These are phyloP conservation scores for Entophlyctis helioformis DNA, from an alignment of 192 early-diverging fungal genomes.

Conservation along the genomic window DNA sequence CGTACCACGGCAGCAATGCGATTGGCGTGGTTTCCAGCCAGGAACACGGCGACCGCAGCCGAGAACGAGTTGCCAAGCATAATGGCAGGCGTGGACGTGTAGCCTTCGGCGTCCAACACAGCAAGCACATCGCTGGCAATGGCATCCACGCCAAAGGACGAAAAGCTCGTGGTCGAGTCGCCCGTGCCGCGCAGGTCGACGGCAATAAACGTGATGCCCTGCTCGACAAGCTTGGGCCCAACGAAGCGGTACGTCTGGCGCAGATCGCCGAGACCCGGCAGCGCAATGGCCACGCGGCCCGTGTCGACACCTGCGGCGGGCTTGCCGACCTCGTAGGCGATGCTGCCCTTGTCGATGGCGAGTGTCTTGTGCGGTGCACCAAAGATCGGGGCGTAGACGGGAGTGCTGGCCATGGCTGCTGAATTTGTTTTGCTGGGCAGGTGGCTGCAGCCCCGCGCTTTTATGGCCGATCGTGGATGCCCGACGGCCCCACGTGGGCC, in stretches of 20 bases:
- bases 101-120: conserved; percentile 8
- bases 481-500: too few species aligned
- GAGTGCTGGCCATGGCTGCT: too few species aligned
- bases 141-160: conserved; percentile 6
- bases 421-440: too few species aligned
- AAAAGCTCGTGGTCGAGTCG: conserved; percentile 9
- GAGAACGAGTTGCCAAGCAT: conserved; percentile 14
- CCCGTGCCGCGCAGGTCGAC: conserved; percentile 14
- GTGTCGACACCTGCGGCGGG: too few species aligned
- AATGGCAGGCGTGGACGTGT: conserved; percentile 7
- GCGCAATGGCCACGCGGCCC: too few species aligned
- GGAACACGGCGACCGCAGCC: conserved; percentile 5
- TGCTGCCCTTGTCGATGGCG: too few species aligned
- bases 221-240: conserved; percentile 13
- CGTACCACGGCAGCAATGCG: conserved; percentile 3
- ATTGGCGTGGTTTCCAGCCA: conserved; percentile 8
- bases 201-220: conserved; percentile 11
- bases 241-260: conserved; percentile 15
- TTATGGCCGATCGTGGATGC: too few species aligned
- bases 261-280: conserved; percentile 14
- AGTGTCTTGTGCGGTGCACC: too few species aligned
- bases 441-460: too few species aligned
- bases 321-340: too few species aligned
- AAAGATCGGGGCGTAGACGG: too few species aligned
- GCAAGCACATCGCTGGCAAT: conserved; percentile 5